Percentiles rank a stretch among this genome's conserved stretches.
These are phyloP conservation scores for Aureobasidium sp. DNA, from an alignment of 2,329 filamentous ascomycete species.

Conservation along the genomic window DNA sequence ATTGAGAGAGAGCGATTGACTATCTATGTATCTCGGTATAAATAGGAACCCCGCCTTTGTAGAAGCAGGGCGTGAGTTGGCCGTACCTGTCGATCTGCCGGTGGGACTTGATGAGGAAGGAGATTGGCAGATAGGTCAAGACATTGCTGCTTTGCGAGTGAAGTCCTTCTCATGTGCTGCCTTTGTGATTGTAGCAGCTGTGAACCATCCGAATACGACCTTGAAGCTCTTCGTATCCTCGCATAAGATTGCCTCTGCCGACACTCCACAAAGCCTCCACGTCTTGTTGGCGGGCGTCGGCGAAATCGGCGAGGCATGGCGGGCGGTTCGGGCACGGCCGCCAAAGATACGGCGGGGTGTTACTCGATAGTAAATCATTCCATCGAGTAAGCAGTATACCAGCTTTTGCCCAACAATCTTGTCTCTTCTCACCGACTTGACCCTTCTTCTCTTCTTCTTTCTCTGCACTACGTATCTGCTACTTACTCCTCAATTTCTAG, in stretches of 20 bases:
- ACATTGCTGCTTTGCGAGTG: background rate
- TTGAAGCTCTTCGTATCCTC: background rate
- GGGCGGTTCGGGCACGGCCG: background rate
- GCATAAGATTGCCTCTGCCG: background rate
- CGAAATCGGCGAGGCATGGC: background rate
- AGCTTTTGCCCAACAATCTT: background rate
- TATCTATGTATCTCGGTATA: background rate
- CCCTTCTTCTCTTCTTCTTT: background rate
- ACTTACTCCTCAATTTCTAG: background rate
- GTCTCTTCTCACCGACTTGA: background rate
- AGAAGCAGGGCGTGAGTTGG: background rate
- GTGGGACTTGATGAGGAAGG: background rate
- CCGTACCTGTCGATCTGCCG: constrained; percentile 5
- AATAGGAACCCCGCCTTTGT: background rate
- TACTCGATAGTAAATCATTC: constrained; percentile 14
- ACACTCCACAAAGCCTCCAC: constrained; percentile 2
- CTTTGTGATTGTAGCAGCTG: background rate
- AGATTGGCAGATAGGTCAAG: background rate
- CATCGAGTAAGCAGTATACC: constrained; percentile 14
- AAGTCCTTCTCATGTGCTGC: no score
- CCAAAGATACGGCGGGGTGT: constrained; percentile 12
- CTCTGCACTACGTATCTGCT: background rate
- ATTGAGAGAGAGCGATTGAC: no score
- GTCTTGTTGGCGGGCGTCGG: background rate
- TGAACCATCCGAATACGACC: background rate